Evolutionary conservation across 192 early-diverging fungal species (phyloP).

Genomic region (Piromyces sp.): DNA sequence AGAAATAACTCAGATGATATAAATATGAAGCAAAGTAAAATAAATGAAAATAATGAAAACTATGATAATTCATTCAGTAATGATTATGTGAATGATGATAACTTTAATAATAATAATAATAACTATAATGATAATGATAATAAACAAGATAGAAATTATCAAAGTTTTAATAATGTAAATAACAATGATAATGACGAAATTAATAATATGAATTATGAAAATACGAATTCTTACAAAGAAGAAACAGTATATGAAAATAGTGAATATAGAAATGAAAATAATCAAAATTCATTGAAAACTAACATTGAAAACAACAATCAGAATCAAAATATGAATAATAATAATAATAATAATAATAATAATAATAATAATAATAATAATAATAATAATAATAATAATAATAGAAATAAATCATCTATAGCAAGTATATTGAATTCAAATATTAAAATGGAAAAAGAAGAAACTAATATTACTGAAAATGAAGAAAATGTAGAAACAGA

Average conservation of each 20-base stretch:
- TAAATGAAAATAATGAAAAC: not conserved
- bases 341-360: not conserved
- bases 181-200: not conserved
- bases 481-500: not conserved
- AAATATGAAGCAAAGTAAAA: no score
- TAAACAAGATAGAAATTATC: no score
- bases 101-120: no score
- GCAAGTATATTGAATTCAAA: not conserved
- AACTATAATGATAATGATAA: no score
- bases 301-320: no score
- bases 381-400: not conserved
- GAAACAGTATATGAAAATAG: no score
- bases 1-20: no score
- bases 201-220: not conserved
- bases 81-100: not conserved
- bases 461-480: not conserved
- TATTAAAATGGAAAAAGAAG: not conserved
- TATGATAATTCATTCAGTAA: not conserved
- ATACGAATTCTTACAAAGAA: not conserved
- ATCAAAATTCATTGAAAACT: no score
- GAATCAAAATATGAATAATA: no score
- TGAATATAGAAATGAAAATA: no score
- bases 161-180: not conserved
- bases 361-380: not conserved
- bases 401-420: not conserved